A percentile compares a stretch with the other conserved stretches of the same genome.
phyloP scores from a whole-genome alignment of 2,329 filamentous ascomycete genomes.

The Penicillium brevicompactum region DNA sequence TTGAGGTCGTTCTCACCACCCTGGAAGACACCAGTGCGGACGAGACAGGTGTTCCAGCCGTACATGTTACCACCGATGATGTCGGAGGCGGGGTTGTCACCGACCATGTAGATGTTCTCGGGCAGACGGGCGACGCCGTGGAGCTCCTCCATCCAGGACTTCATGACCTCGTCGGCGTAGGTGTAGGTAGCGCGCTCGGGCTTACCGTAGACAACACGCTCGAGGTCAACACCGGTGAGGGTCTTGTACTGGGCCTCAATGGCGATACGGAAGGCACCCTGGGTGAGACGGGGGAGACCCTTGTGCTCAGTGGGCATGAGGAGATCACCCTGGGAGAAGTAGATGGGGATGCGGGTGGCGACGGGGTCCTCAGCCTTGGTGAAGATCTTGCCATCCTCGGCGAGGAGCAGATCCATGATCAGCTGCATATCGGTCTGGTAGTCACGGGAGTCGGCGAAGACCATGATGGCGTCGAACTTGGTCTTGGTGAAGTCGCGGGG shows the following conservation, averaged over 20 bases:
- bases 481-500: slow-evolving; percentile 72
- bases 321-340: slow-evolving; percentile 69
- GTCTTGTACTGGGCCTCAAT: slow-evolving; percentile 68
- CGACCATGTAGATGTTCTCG: slow-evolving; percentile 74
- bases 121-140: slow-evolving; percentile 72
- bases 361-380: slow-evolving; percentile 68
- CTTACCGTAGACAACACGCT: slow-evolving; percentile 77
- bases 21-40: slow-evolving; percentile 77
- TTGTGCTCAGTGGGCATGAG: slow-evolving; percentile 68
- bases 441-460: slow-evolving; percentile 73
- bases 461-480: slow-evolving; percentile 74
- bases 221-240: slow-evolving; percentile 68
- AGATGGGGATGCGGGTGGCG: slow-evolving; percentile 70
- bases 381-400: slow-evolving; percentile 66
- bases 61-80: slow-evolving; percentile 79
- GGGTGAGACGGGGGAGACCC: slow-evolving; percentile 66
- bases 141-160: slow-evolving; percentile 73
- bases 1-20: slow-evolving; percentile 74
- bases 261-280: slow-evolving; percentile 74
- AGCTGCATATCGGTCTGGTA: slow-evolving; percentile 76
- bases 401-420: slow-evolving; percentile 71
- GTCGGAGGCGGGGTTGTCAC: slow-evolving; percentile 73
- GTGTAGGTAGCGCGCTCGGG: slow-evolving; percentile 76
- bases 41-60: slow-evolving; percentile 78
- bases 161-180: slow-evolving; percentile 73